Conservation (phyloP, 2,329 filamentous ascomycete genomes). For the Ustilaginoidea virens region DNA sequence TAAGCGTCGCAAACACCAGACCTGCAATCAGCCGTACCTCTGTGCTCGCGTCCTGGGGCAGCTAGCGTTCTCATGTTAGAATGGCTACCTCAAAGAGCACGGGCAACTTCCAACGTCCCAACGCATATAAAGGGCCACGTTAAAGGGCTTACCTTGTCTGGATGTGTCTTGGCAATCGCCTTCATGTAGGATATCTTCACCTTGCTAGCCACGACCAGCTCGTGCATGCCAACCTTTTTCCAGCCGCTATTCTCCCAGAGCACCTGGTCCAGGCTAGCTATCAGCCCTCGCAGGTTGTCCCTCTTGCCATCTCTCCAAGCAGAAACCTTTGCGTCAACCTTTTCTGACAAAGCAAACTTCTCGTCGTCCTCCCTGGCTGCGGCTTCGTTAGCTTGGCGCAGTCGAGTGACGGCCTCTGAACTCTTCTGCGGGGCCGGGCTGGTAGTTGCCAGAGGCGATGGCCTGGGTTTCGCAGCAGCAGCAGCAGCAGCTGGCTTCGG, state of each 20-base stretch:
- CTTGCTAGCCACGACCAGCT: slow-evolving; percentile 82
- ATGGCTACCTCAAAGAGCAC: too few species aligned
- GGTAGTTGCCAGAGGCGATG: slow-evolving; percentile 20
- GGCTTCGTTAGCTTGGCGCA: slow-evolving; percentile 72
- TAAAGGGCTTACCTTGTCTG: slow-evolving; percentile 66
- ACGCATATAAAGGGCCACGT: background rate
- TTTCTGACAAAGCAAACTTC: slow-evolving; percentile 76
- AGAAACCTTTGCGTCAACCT: slow-evolving; percentile 64
- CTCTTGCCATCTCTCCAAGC: slow-evolving; percentile 84
- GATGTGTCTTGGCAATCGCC: slow-evolving; percentile 95
- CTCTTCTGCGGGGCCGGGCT: slow-evolving; percentile 30
- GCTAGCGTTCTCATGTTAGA: slow-evolving; percentile 22
- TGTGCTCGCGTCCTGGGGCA: slow-evolving; percentile 47
- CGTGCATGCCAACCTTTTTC: slow-evolving; percentile 93
- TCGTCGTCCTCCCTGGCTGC: slow-evolving; percentile 82
- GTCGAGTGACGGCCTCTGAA: slow-evolving; percentile 64
- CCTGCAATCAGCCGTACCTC: slow-evolving; percentile 52
- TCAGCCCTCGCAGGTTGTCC: slow-evolving; percentile 76
- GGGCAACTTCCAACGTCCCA: too few species aligned
- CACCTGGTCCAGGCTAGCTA: slow-evolving; percentile 76
- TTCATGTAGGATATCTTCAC: slow-evolving; percentile 99
- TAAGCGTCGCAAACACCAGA: slow-evolving; percentile 50
- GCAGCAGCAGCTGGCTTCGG: slow-evolving; percentile 26
- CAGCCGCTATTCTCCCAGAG: slow-evolving; percentile 86
- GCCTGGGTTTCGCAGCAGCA: slow-evolving; percentile 25